Conservation (phyloP, 805 yeast species). For the Candida easanensis region DNA sequence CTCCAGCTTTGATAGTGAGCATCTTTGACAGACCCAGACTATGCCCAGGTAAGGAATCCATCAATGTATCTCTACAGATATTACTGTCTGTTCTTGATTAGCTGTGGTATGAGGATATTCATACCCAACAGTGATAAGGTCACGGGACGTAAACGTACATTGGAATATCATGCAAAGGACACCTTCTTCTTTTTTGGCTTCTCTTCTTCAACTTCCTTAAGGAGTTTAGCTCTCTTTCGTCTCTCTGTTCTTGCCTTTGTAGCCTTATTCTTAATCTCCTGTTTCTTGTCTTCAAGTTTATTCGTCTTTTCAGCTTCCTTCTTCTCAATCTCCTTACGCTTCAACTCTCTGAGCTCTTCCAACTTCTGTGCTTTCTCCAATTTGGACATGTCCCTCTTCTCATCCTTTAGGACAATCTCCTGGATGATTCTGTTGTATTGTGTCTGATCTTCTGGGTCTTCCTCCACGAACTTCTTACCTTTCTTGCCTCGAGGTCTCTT, state of each 20-base stretch:
- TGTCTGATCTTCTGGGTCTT: conserved; percentile 50
- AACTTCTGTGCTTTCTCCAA: conserved; percentile 85
- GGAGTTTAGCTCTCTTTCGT: conserved; percentile 48
- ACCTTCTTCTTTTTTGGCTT: conserved; percentile 40
- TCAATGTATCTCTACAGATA: too few relatives aligned
- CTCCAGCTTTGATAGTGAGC: too few relatives aligned
- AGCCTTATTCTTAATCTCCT: conserved; percentile 71
- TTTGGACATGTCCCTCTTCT: conserved; percentile 78
- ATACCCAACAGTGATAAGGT: too few relatives aligned
- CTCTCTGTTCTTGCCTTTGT: conserved; percentile 65
- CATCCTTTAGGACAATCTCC: conserved; percentile 79
- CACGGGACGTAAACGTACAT: too few relatives aligned
- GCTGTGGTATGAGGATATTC: too few relatives aligned
- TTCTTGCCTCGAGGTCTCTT: conserved; percentile 78
- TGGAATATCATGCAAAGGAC: conserved; percentile 54
- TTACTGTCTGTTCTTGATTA: too few relatives aligned
- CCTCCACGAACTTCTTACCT: conserved; percentile 76
- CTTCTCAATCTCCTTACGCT: conserved; percentile 81
- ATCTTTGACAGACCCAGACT: too few relatives aligned
- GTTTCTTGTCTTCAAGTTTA: conserved; percentile 73
- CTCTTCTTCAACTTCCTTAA: conserved; percentile 17
- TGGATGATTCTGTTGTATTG: conserved; percentile 68
- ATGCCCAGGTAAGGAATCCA: too few relatives aligned
- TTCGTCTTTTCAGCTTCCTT: conserved; percentile 69
- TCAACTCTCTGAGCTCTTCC: conserved; percentile 85